Base-by-base conservation (phyloP, 2,329 filamentous ascomycete species). In the Monosporascus sp. region DNA sequence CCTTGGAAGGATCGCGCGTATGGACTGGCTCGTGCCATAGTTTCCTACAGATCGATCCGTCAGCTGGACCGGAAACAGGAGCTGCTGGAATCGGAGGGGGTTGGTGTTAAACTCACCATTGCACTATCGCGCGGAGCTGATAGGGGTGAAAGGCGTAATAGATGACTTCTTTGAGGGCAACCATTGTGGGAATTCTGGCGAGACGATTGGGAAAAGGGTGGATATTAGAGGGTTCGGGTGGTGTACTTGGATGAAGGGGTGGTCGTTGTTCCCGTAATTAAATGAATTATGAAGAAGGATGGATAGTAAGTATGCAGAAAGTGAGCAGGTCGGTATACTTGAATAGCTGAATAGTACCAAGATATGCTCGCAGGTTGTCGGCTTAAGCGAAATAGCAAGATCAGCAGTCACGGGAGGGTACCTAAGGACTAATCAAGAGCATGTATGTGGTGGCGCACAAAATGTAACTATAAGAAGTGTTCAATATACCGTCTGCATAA, bases 21-120 rank as follows among this genome's bases (percentile, higher is more conserved):
- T 97, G 90, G 20, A 96, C 90, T 14, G 94, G 88, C 59, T 96
- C 90, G 75, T 97, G 94, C 91, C 92, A 97, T 63, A 96, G 76
- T 76, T 96, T 96, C 91, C 91, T 96, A 66, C 48, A 56, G 27
- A 39, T 34, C n/a, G 47, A 49, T 59, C 59, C 55, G 54, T 48
- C 57, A 39, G 39, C 17, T 41, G 48, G 8, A 7, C 3, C 11
- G 25, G 38, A 27, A 17, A 39, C 44, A 38, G 51, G 39, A 55
- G 48, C 17, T 41, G 15, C 39, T 24, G 48, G 37, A 20, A 31
- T 24, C 48, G 38, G 18, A 22, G 25, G n/a, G 44, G 24, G 36
- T 34, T 3, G 18, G 45, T 18, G 53, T 24, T 11, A 37, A 44
- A 49, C 76, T 62, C 78, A 94, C 91, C 91, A 96, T 85, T 96